Evolutionary conservation across 2,329 filamentous ascomycete genomes (phyloP), one percentile per base, ranked within the genome.

Genomic region (Colletotrichum higginsianum): DNA sequence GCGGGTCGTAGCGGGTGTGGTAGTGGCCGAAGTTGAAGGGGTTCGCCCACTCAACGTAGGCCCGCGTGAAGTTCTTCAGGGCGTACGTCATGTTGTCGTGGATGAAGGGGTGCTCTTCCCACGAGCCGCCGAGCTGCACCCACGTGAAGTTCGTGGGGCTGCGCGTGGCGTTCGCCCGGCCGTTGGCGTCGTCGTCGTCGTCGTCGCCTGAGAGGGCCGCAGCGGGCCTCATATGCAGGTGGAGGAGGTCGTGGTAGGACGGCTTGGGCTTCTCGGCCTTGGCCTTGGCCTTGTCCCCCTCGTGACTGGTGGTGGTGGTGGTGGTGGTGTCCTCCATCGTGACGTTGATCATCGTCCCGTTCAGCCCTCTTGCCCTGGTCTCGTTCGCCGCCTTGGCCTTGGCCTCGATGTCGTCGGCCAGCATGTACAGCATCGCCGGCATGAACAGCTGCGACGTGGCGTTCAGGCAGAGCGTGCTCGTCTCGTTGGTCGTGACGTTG

Each of bases 81-180:
- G 82, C 82, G 52, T 82, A 79, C 3, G 78, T 81, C 50, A 82
- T 75, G 73, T 82, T 82, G 58, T 79, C 77, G 66, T 83, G 79
- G 52, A 82, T 82, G 46, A 81, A 75, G 6, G 82, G 82, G 55
- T 84, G 82, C 66, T 84, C 82, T 57, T 84, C 82, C 81, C 81
- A 83, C 1, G 80, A 80, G 12, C 82, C 82, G 26, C 82, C 82
- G n/a, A 83, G 76, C 74, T 82, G 78, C 15, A 82, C 75, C 79
- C 80, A 82, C 15, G 74, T 76, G 26, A 80, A 70, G 67, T 78
- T 77, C 30, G 75, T 66, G 1, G 80, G 50, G 1, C 80, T 82
- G 1, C 35, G 35, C 35, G 83, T 84, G 18, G 78, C 73, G 53
- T 85, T 77, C 42, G 81, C 83, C 26, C 80, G 82, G 40, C 76